Percentiles rank a stretch among this genome's conserved stretches.
Evolutionary conservation across 768 basidiomycete genomes (phyloP).

Genomic region (Macrolepiota albuminosa): DNA sequence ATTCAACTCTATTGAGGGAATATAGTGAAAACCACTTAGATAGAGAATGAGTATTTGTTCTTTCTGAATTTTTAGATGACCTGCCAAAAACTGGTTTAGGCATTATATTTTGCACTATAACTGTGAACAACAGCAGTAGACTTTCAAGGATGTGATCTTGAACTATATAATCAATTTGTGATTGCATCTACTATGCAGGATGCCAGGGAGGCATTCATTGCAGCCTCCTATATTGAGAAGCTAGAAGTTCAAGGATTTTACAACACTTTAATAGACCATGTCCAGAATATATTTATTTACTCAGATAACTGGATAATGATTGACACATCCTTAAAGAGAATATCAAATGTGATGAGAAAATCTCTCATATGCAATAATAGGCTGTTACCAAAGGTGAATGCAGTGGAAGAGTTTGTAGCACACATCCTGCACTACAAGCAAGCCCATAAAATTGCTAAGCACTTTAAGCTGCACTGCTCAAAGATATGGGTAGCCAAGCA

Average conservation of each 20-base stretch:
- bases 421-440: neutral
- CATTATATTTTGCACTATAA: neutral
- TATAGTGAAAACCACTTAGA: neutral
- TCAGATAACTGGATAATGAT: neutral
- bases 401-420: neutral
- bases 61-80: neutral
- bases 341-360: neutral
- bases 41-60: neutral
- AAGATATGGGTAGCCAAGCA: neutral
- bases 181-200: neutral
- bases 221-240: neutral
- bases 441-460: neutral
- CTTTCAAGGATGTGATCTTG: neutral
- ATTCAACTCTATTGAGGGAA: neutral
- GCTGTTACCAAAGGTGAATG: neutral
- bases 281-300: neutral
- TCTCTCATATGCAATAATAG: neutral
- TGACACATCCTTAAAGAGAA: neutral
- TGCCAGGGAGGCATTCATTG: neutral
- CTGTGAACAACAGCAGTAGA: too few species aligned
- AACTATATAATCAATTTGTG: neutral
- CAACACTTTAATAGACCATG: neutral
- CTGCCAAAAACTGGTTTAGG: neutral
- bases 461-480: neutral
- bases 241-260: neutral